These are phyloP conservation scores for Fusarium lateritium DNA, from an alignment of 2,329 filamentous ascomycete species.

Conservation along the genomic window DNA sequence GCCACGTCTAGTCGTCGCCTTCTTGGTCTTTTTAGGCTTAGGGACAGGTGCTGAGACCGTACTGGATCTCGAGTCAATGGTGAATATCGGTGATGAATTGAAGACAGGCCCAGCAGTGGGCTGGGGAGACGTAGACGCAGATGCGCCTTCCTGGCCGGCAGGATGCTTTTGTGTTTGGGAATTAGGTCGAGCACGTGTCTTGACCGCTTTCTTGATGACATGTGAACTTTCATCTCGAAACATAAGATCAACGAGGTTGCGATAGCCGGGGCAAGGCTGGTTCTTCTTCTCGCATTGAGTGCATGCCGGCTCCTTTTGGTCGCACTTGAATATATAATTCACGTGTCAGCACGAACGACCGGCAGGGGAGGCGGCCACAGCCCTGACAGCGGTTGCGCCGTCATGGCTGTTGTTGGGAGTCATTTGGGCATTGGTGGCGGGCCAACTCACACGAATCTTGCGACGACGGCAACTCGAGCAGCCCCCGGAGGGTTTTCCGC, in stretches of 20 bases:
- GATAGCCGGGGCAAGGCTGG: slow-evolving; percentile 68
- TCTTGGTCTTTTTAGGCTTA: slow-evolving; percentile 24
- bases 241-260: slow-evolving; percentile 69
- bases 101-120: slow-evolving; percentile 12
- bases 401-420: slow-evolving; percentile 2
- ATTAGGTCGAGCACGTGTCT: slow-evolving; percentile 48
- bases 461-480: slow-evolving; percentile 69
- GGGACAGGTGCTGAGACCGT: slow-evolving; percentile 5
- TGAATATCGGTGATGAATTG: slow-evolving; percentile 22
- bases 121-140: slow-evolving; percentile 37
- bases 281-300: slow-evolving; percentile 69
- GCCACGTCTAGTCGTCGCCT: slow-evolving; percentile 16
- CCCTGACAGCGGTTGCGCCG: background rate
- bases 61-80: slow-evolving; percentile 13
- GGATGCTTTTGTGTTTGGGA: slow-evolving; percentile 44
- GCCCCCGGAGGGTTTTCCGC: slow-evolving; percentile 70
- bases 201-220: slow-evolving; percentile 67
- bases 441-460: slow-evolving; percentile 67
- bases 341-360: slow-evolving; percentile 15
- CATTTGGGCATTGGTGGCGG: slow-evolving; percentile 6
- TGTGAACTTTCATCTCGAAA: slow-evolving; percentile 71
- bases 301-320: slow-evolving; percentile 66
- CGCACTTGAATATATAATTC: slow-evolving; percentile 59
- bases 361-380: slow-evolving; percentile 5
- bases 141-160: slow-evolving; percentile 30